Evolutionary conservation across 116 monocot species (phyloP).

Genomic region (Trichopus zeylanicus): DNA sequence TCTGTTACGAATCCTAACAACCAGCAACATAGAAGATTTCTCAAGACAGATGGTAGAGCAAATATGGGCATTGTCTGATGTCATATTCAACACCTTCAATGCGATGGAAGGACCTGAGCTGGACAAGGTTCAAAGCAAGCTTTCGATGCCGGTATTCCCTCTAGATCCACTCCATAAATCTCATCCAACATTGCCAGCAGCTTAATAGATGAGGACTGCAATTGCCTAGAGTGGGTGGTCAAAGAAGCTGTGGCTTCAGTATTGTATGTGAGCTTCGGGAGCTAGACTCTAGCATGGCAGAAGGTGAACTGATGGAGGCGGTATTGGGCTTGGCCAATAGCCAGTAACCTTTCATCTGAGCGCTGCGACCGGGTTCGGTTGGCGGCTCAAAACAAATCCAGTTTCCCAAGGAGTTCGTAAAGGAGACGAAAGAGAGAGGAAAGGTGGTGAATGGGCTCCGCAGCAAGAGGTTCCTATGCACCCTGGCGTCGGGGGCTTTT

Average conservation of each 20-base stretch:
- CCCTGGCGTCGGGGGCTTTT: constrained; percentile 2
- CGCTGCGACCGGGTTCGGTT: neutral
- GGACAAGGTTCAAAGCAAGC: neutral
- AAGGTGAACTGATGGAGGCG: neutral
- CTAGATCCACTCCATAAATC: constrained; percentile 4
- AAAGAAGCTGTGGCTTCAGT: constrained; percentile 4
- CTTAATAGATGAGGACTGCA: neutral
- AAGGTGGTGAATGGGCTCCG: constrained; percentile 8
- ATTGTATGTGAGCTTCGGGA: constrained; percentile 9
- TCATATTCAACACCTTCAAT: constrained; percentile 4
- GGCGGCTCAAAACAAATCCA: neutral
- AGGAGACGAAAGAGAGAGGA: neutral
- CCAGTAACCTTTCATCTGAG: neutral
- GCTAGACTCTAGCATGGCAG: neutral
- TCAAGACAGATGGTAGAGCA: neutral
- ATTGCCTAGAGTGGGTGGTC: constrained; percentile 3
- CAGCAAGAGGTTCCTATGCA: constrained; percentile 7
- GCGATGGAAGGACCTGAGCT: neutral
- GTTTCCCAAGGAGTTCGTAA: neutral
- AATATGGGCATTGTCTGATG: neutral
- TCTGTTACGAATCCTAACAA: too few relatives aligned
- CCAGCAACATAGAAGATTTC: neutral
- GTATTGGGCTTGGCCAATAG: constrained; percentile 4
- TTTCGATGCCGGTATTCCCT: neutral
- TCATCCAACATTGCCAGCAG: neutral